Base-by-base conservation (phyloP, 768 basidiomycete species). In the Russula earlei region DNA sequence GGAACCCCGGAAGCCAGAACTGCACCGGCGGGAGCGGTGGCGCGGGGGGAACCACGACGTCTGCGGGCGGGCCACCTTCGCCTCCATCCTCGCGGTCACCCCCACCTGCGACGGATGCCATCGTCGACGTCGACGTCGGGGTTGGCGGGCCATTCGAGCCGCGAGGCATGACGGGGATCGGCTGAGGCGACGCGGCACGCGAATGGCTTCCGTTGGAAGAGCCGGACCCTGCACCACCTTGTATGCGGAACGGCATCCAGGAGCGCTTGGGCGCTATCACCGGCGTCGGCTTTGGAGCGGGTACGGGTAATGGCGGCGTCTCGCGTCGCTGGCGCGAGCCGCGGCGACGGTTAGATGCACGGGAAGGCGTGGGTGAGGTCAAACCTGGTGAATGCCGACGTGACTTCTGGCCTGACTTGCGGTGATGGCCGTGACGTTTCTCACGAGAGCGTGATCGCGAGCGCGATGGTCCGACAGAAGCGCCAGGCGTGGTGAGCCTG, bases 1-100 rank as follows among this genome's bases (percentile, higher is more conserved):
- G 61, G 19, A 52, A 56, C 6, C 61, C 61, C 0, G 61, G 61
- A 14, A 62, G 34, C 61, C 61, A 62, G 52, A 62, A 62, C 40
- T 62, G 61, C 17, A 62, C 53, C 0, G 61, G 61, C 14, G 61
- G 61, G 7, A 62, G 40, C 2, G 59, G 61, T 2, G 55, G 54
- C 24, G 29, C 52, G 9, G 49, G 61, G 19, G 61, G 61, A n/a
- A 62, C 40, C 2, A 55, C 42, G 3, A 44, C 44, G 8, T 52
- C 50, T 3, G 29, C n/a, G 29, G 36, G 20, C 3, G 31, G 12
- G 11, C 37, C 29, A 9, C 20, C 43, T 1, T 34, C 22, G 20
- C 27, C 48, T 2, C 34, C 47, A 27, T 12, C 36, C 1, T 31
- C 52, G 24, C n/a, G 44, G 24, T 34, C 58, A 29, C 20, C 42